phyloP scores from a whole-genome alignment of 2,329 filamentous ascomycete species.

The Periconia sp. region DNA sequence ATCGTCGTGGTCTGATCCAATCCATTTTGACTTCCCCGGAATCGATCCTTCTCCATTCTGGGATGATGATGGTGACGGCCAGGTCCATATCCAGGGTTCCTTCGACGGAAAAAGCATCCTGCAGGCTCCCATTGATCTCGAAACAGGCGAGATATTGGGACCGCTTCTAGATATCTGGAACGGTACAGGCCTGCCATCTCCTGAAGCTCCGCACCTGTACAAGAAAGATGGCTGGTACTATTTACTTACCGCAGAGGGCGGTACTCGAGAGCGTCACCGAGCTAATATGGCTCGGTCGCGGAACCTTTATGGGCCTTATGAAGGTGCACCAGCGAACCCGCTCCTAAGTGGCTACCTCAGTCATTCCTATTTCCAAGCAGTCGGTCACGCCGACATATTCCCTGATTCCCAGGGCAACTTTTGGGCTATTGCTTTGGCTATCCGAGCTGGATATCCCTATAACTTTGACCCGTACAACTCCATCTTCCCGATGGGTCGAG shows the following conservation, averaged over 20 bases:
- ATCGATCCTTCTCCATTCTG: conserved; percentile 53
- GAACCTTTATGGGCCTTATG: conserved; percentile 39
- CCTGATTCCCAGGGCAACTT: conserved; percentile 24
- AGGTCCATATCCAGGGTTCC: conserved; percentile 15
- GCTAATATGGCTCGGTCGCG: conserved; percentile 40
- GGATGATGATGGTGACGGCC: conserved; percentile 55
- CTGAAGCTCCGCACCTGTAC: conserved; percentile 40
- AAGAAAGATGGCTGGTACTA: conserved; percentile 38
- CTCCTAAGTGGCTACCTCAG: conserved; percentile 39
- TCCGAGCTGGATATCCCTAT: conserved; percentile 16
- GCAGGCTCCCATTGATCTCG: conserved; percentile 13
- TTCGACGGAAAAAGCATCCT: conserved; percentile 9
- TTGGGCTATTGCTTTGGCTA: conserved; percentile 29
- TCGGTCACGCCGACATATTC: conserved; percentile 34
- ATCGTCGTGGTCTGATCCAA: conserved; percentile 49
- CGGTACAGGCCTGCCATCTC: conserved; percentile 27
- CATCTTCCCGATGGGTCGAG: conserved; percentile 24
- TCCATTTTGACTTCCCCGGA: conserved; percentile 53
- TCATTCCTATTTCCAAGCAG: conserved; percentile 36
- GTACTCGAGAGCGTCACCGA: conserved; percentile 22
- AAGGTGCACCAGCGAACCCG: conserved; percentile 37
- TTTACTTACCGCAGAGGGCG: conserved; percentile 33
- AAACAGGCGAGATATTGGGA: conserved; percentile 18
- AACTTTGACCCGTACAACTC: conserved; percentile 12
- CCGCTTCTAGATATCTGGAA: conserved; percentile 31